Conservation (phyloP, 2,329 filamentous ascomycete species). For the Ceratocystis huliohia region DNA sequence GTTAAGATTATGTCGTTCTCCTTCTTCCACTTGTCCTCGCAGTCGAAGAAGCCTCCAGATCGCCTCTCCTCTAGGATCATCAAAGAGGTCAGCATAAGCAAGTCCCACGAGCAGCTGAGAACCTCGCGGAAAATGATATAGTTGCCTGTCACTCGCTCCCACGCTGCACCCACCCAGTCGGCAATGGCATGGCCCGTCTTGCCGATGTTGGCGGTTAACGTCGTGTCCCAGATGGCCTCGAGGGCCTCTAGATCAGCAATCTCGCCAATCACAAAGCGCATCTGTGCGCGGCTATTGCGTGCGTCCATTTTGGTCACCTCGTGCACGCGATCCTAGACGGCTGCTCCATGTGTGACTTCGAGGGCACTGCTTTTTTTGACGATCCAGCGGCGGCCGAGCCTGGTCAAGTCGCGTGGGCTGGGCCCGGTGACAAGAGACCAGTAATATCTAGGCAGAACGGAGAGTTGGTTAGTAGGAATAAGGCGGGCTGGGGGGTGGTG, state of each 20-base stretch:
- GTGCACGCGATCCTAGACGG: background rate
- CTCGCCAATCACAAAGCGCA: conserved; percentile 7
- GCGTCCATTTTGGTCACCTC: conserved; percentile 15
- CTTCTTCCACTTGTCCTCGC: background rate
- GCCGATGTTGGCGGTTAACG: background rate
- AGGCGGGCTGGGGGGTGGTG: no score
- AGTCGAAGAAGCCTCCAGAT: background rate
- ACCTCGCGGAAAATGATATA: background rate
- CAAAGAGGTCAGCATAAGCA: background rate
- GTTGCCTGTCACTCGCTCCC: background rate
- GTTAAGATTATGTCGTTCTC: background rate
- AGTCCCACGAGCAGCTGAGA: background rate
- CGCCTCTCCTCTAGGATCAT: conserved; percentile 5
- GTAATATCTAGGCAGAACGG: background rate
- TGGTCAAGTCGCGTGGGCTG: background rate
- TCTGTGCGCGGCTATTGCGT: conserved; percentile 1
- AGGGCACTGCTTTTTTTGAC: background rate
- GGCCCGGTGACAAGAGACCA: conserved; percentile 10
- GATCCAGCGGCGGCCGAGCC: conserved; percentile 10
- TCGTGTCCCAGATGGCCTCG: conserved; percentile 7
- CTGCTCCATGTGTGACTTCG: conserved; percentile 1
- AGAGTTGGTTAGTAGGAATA: background rate
- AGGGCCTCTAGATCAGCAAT: background rate
- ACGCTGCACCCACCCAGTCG: conserved; percentile 12
- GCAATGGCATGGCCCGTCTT: conserved; percentile 6